Conservation (phyloP, 495 filamentous ascomycete species). For the Lepidopterella palustris region DNA sequence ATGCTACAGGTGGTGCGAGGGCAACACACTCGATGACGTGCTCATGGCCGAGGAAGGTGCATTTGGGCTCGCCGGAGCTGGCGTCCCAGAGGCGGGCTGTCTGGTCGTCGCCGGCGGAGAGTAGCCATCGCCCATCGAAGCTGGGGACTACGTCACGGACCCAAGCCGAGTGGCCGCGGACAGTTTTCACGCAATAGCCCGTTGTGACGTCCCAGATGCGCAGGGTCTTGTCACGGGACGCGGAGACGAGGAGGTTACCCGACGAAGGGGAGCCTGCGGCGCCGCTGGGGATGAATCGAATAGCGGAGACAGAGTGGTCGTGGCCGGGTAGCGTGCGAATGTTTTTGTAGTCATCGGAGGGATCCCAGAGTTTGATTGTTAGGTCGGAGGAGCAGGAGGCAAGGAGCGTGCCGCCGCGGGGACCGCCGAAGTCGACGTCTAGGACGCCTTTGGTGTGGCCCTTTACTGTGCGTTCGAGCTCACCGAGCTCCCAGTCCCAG, state of each 20-base stretch:
- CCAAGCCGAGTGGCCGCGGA: constrained; percentile 81
- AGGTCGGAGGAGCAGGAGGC: constrained; percentile 87
- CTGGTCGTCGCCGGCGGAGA: constrained; percentile 78
- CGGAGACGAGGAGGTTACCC: constrained; percentile 74
- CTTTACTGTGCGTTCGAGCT: constrained; percentile 85
- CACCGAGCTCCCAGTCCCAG: constrained; percentile 97
- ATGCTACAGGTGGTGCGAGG: constrained; percentile 75
- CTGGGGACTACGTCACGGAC: constrained; percentile 79
- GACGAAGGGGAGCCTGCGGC: constrained; percentile 55
- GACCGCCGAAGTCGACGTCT: constrained; percentile 88
- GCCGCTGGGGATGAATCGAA: constrained; percentile 83
- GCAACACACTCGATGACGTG: constrained; percentile 85
- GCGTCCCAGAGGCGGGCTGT: constrained; percentile 83
- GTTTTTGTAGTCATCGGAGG: constrained; percentile 89
- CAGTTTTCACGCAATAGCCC: constrained; percentile 82
- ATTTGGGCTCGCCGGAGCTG: constrained; percentile 63
- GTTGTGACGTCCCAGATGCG: constrained; percentile 91
- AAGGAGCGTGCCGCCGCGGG: constrained; percentile 74
- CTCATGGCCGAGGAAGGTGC: constrained; percentile 81
- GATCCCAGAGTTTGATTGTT: constrained; percentile 96
- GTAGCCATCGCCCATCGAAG: constrained; percentile 71
- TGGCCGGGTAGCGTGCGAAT: constrained; percentile 89
- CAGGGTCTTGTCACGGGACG: constrained; percentile 74
- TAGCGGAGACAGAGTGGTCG: constrained; percentile 82
- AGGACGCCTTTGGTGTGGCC: constrained; percentile 87